Evolutionary conservation across 1,284 basidiomycete species (phyloP), one percentile per base, ranked within the genome.

Genomic region (Porodaedalea pini): DNA sequence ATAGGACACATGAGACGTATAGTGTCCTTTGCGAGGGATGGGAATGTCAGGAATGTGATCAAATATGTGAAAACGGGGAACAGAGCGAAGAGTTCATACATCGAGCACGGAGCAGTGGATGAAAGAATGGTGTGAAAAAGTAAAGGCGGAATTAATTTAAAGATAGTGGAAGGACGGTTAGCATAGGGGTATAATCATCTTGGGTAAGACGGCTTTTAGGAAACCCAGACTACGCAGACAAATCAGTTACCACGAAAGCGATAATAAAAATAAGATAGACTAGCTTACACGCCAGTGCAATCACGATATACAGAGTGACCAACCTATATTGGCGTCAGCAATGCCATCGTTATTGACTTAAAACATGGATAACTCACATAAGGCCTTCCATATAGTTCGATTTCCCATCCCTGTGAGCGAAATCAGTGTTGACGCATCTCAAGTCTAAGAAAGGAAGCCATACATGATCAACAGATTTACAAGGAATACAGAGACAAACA

Each of bases 311-410:
- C n/a, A 80, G 69, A 1, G 77, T 69, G 45, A 80, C 73, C 55
- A 81, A 71, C 77, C 73, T 70, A 54, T 10, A 50, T 47, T 25
- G 25, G 13, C 10, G 21, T 57, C 17, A 52, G 23, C 31, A 47
- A 31, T n/a, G 39, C 2, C 39, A 19, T 36, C 34, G 19, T 8
- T 4, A 39, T 50, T 45, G 32, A 56, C n/a, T 27, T 8, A 25
- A 17, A 21, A 51, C 37, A 15, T 40, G 40, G 23, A 21, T 19
- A 27, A 61, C 60, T 61, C 68, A 73, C 86, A 92, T 88, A 27
- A 91, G 69, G 39, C 91, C 92, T 73, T 94, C 91, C 85, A 94
- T 88, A 68, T 91, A 93, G 67, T 94, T 92, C 21, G 85, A 86
- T 66, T 87, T 89, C 52, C 90, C 89, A 64, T 91, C 88, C 71